Conservation (phyloP, 352 stramenopile species). For the Phytophthora capsici region DNA sequence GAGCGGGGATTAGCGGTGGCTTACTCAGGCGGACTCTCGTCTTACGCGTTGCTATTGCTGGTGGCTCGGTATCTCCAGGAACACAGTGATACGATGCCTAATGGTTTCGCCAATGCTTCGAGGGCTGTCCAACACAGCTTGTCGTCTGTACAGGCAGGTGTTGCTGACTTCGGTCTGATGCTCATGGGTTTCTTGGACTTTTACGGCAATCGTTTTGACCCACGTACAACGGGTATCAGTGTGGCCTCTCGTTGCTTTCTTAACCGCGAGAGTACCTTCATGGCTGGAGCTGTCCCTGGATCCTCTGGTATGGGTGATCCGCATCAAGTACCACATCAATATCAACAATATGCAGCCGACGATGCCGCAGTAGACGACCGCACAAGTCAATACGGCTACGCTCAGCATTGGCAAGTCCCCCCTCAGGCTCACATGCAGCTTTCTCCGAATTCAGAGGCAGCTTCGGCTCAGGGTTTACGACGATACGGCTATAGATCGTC, state of each 20-base stretch:
- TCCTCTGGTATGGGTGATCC: constrained; percentile 31
- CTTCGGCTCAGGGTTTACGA: constrained; percentile 64
- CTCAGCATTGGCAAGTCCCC: constrained; percentile 70
- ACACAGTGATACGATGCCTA: constrained; percentile 71
- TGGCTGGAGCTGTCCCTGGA: constrained; percentile 24
- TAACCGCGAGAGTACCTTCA: constrained; percentile 71
- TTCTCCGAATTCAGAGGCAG: constrained; percentile 57
- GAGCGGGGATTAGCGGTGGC: constrained; percentile 94
- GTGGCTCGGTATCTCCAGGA: constrained; percentile 94
- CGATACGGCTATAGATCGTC: constrained; percentile 76
- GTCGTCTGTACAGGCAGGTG: constrained; percentile 61
- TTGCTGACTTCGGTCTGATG: constrained; percentile 93
- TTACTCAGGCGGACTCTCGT: constrained; percentile 97
- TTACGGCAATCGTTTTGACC: constrained; percentile 96
- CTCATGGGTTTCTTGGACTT: constrained; percentile 98
- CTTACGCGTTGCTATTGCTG: constrained; percentile 96
- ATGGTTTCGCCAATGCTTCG: constrained; percentile 69
- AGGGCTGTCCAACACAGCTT: constrained; percentile 63
- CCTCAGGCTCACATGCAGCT: constrained; percentile 45
- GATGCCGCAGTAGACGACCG: constrained; percentile 62
- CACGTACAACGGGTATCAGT: constrained; percentile 91
- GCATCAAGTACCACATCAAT: constrained; percentile 55
- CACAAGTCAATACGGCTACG: constrained; percentile 49
- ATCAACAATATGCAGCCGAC: constrained; percentile 50
- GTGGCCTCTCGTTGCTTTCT: constrained; percentile 84